phyloP scores from a whole-genome alignment of 1,284 basidiomycete species.

The Moesziomyces antarcticus region DNA sequence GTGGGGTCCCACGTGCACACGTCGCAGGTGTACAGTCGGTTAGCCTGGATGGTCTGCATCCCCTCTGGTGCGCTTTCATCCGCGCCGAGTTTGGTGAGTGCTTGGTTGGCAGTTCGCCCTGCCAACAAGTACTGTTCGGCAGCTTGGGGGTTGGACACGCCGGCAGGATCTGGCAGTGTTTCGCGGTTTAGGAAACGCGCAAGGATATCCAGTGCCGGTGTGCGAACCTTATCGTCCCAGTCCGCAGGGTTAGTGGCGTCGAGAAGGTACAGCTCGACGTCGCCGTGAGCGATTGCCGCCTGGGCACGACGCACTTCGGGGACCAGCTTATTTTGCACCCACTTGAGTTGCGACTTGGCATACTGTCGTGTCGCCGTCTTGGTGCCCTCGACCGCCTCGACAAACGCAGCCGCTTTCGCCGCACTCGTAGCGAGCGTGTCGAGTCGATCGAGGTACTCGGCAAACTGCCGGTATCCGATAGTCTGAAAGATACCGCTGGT shows the following conservation, averaged over 20 bases:
- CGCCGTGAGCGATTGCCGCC: conserved; percentile 9
- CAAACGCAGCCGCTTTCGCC: conserved; percentile 68
- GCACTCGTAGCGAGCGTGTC: conserved; percentile 4
- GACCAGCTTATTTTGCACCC: conserved; percentile 90
- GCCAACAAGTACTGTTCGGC: conserved; percentile 69
- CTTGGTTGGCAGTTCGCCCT: conserved; percentile 62
- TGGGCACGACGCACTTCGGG: conserved; percentile 73
- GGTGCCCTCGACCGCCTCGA: conserved; percentile 78
- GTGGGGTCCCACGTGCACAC: conserved; percentile 76
- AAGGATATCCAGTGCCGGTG: conserved; percentile 54
- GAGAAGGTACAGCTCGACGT: conserved; percentile 72
- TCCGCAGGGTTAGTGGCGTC: conserved; percentile 75
- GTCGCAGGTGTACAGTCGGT: conserved; percentile 71
- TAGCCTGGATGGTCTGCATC: conserved; percentile 26
- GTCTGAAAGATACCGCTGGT: conserved; percentile 87
- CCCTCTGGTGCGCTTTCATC: conserved; percentile 28
- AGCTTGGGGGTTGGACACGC: conserved; percentile 73
- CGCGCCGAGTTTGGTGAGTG: conserved; percentile 70
- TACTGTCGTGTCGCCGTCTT: conserved; percentile 90
- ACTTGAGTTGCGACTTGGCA: conserved; percentile 88
- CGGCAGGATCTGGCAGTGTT: conserved; percentile 74
- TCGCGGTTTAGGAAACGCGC: conserved; percentile 72
- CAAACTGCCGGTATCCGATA: conserved; percentile 94
- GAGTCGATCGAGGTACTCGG: conserved; percentile 73
- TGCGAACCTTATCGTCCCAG: conserved; percentile 71